A percentile compares a stretch with the other conserved stretches of the same genome.
Evolutionary conservation across 2,329 filamentous ascomycete genomes (phyloP).

Genomic region (Fusarium protoensiforme): DNA sequence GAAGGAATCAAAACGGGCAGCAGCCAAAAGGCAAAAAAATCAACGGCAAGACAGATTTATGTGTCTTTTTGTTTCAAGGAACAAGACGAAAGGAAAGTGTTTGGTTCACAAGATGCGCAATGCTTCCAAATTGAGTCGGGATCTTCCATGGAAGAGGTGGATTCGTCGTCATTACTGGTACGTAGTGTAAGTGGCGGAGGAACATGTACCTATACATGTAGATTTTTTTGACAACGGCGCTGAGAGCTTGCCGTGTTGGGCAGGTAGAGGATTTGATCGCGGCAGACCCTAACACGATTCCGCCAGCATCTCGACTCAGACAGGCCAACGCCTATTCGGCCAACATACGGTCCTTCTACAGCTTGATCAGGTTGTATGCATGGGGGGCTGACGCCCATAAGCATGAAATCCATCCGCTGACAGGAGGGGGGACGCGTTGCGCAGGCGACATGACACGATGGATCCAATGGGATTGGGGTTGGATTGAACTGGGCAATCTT

Average conservation of each 20-base stretch:
- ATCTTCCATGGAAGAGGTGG: constrained; percentile 10
- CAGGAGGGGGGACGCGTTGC: constrained; percentile 13
- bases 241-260: constrained; percentile 33
- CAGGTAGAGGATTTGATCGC: constrained; percentile 24
- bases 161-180: constrained; percentile 33
- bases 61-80: not conserved
- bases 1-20: not conserved
- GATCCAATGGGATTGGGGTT: not conserved
- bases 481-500: not conserved
- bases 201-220: constrained; percentile 18
- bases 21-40: not conserved
- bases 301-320: not conserved
- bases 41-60: not conserved
- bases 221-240: not conserved
- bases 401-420: not conserved
- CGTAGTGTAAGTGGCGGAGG: constrained; percentile 27
- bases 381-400: constrained; percentile 11
- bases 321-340: not conserved
- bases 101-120: constrained; percentile 13
- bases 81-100: not conserved
- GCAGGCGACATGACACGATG: constrained; percentile 2
- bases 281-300: constrained; percentile 16
- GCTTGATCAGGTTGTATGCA: not conserved
- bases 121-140: not conserved
- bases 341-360: not conserved